These are phyloP conservation scores for Paraglomus occultum DNA, from an alignment of 192 early-diverging fungal species.

Conservation along the genomic window DNA sequence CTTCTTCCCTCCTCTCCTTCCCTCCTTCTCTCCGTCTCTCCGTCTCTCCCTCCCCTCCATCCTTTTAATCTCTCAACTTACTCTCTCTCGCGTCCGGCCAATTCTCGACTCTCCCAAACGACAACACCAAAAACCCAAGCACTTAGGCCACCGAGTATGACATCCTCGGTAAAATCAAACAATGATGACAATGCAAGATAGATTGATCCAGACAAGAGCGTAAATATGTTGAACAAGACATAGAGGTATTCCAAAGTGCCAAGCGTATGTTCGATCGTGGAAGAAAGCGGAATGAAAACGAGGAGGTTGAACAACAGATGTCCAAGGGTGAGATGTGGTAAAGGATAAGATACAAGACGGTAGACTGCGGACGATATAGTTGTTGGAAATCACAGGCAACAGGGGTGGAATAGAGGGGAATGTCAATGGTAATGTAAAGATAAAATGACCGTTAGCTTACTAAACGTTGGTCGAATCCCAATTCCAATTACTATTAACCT, in stretches of 20 bases:
- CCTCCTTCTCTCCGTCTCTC: too few species aligned
- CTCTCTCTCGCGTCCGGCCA: constrained; percentile 25
- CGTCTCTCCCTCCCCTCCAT: too few species aligned
- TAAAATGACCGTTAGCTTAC: too few species aligned
- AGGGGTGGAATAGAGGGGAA: too few species aligned
- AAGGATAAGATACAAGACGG: constrained; percentile 26
- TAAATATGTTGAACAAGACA: constrained; percentile 26
- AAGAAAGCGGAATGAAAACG: constrained; percentile 26
- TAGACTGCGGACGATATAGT: constrained; percentile 23
- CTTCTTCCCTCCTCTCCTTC: too few species aligned
- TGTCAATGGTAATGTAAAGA: too few species aligned
- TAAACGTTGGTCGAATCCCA: too few species aligned
- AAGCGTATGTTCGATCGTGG: constrained; percentile 27
- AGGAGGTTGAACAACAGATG: constrained; percentile 27
- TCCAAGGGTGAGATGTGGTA: constrained; percentile 18
- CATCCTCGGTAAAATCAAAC: constrained; percentile 3
- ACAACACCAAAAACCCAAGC: constrained; percentile 33
- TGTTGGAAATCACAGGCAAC: neutral
- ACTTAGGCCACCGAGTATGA: constrained; percentile 23
- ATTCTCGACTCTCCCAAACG: constrained; percentile 30
- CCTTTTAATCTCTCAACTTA: neutral
- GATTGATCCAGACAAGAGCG: constrained; percentile 24
- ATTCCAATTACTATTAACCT: too few species aligned
- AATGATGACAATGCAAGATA: constrained; percentile 9
- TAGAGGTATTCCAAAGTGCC: constrained; percentile 24